These are phyloP conservation scores for Quercus phellos DNA, from an alignment of 331 rosid species.

Conservation along the genomic window DNA sequence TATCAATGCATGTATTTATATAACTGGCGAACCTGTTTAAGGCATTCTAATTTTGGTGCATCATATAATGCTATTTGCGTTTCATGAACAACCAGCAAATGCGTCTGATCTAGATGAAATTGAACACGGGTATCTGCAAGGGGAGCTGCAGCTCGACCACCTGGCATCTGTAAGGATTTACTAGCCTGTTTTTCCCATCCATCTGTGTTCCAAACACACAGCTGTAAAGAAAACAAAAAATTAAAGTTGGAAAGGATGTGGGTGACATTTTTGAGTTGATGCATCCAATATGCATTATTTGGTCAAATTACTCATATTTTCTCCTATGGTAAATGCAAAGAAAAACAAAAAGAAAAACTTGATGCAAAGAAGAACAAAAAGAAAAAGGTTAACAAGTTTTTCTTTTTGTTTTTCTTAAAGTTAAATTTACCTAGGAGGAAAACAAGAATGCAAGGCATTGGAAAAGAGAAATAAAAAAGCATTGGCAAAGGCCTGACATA, in stretches of 20 bases:
- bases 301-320: not conserved
- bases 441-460: not conserved
- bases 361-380: not conserved
- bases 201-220: slow-evolving; percentile 94
- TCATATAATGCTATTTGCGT: slow-evolving; percentile 89
- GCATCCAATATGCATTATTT: not conserved
- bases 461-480: not conserved
- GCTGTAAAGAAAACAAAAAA: slow-evolving; percentile 41
- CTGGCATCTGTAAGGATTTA: slow-evolving; percentile 68
- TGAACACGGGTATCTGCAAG: slow-evolving; percentile 90
- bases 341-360: not conserved
- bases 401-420: not conserved
- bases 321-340: not conserved
- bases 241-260: not conserved
- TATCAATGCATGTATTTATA: not conserved
- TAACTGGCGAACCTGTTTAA: slow-evolving; percentile 63
- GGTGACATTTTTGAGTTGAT: not conserved
- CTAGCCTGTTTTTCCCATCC: slow-evolving; percentile 90
- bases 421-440: not conserved
- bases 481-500: not conserved
- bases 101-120: slow-evolving; percentile 87
- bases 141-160: slow-evolving; percentile 68
- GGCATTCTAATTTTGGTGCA: slow-evolving; percentile 88
- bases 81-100: slow-evolving; percentile 85
- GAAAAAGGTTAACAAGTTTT: not conserved